Base-by-base conservation (phyloP, 2,329 filamentous ascomycete genomes). In the Parastagonospora avenae region DNA sequence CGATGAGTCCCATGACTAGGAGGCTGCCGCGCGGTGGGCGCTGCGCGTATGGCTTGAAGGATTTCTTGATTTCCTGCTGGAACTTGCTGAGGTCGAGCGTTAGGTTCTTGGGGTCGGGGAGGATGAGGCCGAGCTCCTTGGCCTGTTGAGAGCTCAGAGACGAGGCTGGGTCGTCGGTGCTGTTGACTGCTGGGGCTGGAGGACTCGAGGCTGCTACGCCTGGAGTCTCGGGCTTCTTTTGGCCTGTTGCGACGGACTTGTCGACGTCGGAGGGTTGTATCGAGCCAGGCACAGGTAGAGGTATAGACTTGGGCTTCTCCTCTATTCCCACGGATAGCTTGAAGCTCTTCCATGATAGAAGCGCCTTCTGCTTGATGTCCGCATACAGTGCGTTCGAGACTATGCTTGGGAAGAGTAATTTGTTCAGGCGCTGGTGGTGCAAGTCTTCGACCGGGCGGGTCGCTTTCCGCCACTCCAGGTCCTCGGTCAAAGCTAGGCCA, bases 21-120 rank as follows among this genome's bases (percentile, higher is more conserved):
- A 81, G 73, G 2, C 70, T 72, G 2, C 80, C 80, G 10, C 78
- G 71, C 4, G 79, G 78, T 0, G 74, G 63, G 31, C 76, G 70
- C 6, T 63, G 47, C 1, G 38, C 2, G 8, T 45, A 46, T 10
- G 24, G 48, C 36, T 68, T 72, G 38, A 50, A 47, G 3, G 57
- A 24, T 46, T 57, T 65, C n/a, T 45, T 47, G 10, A 68, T 51
- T 33, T 63, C 53, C 29, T 55, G 50, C 28, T 64, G 67, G 43
- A 71, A 70, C 10, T 62, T 50, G 1, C 55, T 52, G 11, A 71
- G 59, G 32, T 72, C 64, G 2, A 72, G 52, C 1, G 58, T 65
- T 19, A 70, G 52, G 3, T 60, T 51, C 40, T 63, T 64, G 2
- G 63, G 55, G 12, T 65, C 59, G 10, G 64, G 63, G 2, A 74